phyloP scores from a whole-genome alignment of 345 rosid genomes.

The Abelmoschus esculentus region DNA sequence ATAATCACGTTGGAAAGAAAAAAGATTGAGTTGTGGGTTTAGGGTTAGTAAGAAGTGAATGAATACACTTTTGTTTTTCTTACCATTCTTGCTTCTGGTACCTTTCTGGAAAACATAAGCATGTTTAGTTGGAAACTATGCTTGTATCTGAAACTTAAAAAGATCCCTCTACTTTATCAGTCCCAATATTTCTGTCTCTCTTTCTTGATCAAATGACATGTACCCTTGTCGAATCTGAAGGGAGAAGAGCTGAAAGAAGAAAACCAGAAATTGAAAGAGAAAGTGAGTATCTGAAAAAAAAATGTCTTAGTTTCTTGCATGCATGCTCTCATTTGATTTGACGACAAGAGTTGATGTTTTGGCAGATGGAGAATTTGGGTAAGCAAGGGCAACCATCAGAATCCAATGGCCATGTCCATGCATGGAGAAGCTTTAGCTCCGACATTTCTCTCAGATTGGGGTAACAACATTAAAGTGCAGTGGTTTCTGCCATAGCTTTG shows the following conservation, averaged over 20 bases:
- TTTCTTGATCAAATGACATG: too few relatives aligned
- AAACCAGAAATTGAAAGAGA: conserved; percentile 24
- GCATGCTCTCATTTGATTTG: neutral
- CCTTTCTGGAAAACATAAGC: too few relatives aligned
- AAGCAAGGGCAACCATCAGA: conserved; percentile 11
- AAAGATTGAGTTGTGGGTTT: too few relatives aligned
- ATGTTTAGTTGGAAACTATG: too few relatives aligned
- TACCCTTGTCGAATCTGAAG: conserved; percentile 15
- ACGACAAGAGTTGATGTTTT: neutral
- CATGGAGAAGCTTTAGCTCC: conserved; percentile 3
- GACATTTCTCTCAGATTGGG: conserved; percentile 29
- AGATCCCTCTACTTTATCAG: too few relatives aligned
- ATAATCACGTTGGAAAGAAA: too few relatives aligned
- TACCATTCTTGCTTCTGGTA: too few relatives aligned
- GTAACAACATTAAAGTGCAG: conserved; percentile 3
- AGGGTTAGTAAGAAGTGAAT: too few relatives aligned
- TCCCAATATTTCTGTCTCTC: too few relatives aligned
- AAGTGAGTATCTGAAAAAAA: conserved; percentile 5
- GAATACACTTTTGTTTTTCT: too few relatives aligned
- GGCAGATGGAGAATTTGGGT: conserved; percentile 2
- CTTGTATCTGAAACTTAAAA: too few relatives aligned
- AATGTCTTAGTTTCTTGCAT: neutral
- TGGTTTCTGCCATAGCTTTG: neutral
- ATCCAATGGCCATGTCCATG: conserved; percentile 6
- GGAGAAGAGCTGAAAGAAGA: conserved; percentile 19